Conservation (phyloP, 371 early-diverging fungal genomes). For the Mucor racemosus region DNA sequence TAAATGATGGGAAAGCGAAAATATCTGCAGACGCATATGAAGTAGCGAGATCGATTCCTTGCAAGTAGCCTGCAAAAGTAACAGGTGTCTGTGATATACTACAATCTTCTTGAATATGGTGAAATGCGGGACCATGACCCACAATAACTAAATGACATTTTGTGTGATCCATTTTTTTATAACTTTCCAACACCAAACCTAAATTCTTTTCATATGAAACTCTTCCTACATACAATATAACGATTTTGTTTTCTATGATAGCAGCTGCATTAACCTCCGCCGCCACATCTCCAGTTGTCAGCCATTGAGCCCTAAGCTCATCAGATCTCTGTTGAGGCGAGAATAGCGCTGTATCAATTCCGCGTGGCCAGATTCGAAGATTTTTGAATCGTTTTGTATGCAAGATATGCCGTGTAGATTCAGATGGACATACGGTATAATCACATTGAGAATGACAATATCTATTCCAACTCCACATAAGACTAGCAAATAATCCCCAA, state of each 20-base stretch:
- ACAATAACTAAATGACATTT: constrained; percentile 53
- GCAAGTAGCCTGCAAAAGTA: constrained; percentile 53
- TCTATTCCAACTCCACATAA: constrained; percentile 57
- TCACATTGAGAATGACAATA: constrained; percentile 45
- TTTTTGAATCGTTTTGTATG: constrained; percentile 38
- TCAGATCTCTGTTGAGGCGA: constrained; percentile 36
- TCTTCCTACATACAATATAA: constrained; percentile 51
- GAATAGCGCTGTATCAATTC: constrained; percentile 40
- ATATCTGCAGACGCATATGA: constrained; percentile 58
- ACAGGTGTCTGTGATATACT: constrained; percentile 31
- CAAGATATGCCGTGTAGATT: constrained; percentile 39
- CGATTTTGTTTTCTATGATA: constrained; percentile 21
- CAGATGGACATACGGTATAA: constrained; percentile 45
- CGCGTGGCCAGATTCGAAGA: constrained; percentile 49
- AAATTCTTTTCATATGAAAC: constrained; percentile 56
- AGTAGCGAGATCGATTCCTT: constrained; percentile 38
- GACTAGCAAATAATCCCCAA: constrained; percentile 36
- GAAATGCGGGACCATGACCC: constrained; percentile 54
- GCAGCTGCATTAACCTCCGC: neutral
- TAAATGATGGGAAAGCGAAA: constrained; percentile 52
- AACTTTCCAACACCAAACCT: constrained; percentile 41
- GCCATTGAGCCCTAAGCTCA: constrained; percentile 36
- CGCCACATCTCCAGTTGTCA: constrained; percentile 8
- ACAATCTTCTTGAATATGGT: constrained; percentile 35
- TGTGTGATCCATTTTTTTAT: constrained; percentile 43